A percentile compares a stretch with the other conserved stretches of the same genome.
Evolutionary conservation across 2,329 filamentous ascomycete species (phyloP).

Genomic region (Emmonsiellopsis sp.): DNA sequence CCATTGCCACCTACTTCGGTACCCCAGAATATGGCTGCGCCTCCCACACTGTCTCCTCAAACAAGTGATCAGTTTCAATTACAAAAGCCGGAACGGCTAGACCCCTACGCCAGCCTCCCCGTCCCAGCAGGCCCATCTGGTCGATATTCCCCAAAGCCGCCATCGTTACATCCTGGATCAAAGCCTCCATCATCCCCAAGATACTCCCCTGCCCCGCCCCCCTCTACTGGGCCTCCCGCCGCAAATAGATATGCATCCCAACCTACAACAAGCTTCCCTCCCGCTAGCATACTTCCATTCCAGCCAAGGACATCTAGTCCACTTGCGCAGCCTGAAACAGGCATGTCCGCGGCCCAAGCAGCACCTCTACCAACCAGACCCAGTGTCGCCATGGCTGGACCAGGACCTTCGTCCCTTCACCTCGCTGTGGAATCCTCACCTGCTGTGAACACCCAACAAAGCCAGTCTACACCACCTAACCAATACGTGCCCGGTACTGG

Average conservation of each 20-base stretch:
- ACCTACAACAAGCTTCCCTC: slow-evolving; percentile 19
- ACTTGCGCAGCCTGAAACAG: slow-evolving; percentile 43
- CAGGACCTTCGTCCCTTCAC: neutral
- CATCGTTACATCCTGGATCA: slow-evolving; percentile 19
- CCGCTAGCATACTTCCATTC: slow-evolving; percentile 38
- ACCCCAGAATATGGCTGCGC: slow-evolving; percentile 9
- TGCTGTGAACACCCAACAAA: neutral
- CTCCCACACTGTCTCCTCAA: slow-evolving; percentile 15
- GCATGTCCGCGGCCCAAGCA: slow-evolving; percentile 21
- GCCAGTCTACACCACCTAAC: neutral
- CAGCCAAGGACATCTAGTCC: slow-evolving; percentile 57
- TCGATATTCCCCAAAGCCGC: slow-evolving; percentile 35
- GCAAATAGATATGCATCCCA: slow-evolving; percentile 33
- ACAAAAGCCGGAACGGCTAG: slow-evolving; percentile 21
- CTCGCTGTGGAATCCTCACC: slow-evolving; percentile 2
- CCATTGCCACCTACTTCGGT: slow-evolving; percentile 20
- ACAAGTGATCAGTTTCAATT: slow-evolving; percentile 21
- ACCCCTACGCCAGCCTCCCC: slow-evolving; percentile 22
- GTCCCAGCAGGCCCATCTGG: slow-evolving; percentile 15
- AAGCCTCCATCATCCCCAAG: slow-evolving; percentile 30
- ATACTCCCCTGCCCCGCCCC: slow-evolving; percentile 38
- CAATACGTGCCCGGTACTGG: neutral
- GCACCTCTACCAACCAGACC: neutral
- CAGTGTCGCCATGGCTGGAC: neutral
- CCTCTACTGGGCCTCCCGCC: slow-evolving; percentile 17